phyloP scores from a whole-genome alignment of 257 asterid species.

The Ballota nigra region DNA sequence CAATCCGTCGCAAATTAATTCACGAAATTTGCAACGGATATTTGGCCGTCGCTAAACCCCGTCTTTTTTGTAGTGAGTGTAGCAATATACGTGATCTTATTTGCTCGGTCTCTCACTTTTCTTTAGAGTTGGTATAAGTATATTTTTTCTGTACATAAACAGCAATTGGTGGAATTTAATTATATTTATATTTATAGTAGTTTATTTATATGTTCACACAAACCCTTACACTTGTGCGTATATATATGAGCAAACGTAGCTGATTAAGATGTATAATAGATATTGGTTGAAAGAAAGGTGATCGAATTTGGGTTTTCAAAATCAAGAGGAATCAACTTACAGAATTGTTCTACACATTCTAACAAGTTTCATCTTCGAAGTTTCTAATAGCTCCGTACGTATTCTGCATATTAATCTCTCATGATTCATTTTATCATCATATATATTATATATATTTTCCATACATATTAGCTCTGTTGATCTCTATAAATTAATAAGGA shows the following conservation, averaged over 20 bases:
- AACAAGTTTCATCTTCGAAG: not conserved
- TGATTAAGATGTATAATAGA: too few relatives aligned
- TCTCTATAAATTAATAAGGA: too few relatives aligned
- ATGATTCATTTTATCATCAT: not conserved
- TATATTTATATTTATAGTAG: too few relatives aligned
- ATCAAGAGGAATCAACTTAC: not conserved
- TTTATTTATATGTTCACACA: not conserved
- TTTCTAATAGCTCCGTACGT: not conserved
- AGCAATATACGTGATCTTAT: not conserved
- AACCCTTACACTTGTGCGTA: not conserved
- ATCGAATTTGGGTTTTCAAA: not conserved
- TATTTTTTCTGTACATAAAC: too few relatives aligned
- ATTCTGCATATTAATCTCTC: not conserved
- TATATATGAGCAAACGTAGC: not conserved
- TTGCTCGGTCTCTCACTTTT: too few relatives aligned
- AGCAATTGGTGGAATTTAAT: not conserved
- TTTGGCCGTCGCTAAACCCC: too few relatives aligned
- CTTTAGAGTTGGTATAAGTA: not conserved
- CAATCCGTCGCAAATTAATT: too few relatives aligned
- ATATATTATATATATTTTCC: not conserved
- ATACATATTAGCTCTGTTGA: too few relatives aligned
- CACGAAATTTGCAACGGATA: too few relatives aligned
- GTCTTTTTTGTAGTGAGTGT: too few relatives aligned
- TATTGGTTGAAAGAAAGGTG: too few relatives aligned
- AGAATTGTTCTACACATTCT: not conserved